A percentile compares a stretch with the other conserved stretches of the same genome.
Conservation (phyloP, 306 rosid genomes). For the Parietaria judaica region DNA sequence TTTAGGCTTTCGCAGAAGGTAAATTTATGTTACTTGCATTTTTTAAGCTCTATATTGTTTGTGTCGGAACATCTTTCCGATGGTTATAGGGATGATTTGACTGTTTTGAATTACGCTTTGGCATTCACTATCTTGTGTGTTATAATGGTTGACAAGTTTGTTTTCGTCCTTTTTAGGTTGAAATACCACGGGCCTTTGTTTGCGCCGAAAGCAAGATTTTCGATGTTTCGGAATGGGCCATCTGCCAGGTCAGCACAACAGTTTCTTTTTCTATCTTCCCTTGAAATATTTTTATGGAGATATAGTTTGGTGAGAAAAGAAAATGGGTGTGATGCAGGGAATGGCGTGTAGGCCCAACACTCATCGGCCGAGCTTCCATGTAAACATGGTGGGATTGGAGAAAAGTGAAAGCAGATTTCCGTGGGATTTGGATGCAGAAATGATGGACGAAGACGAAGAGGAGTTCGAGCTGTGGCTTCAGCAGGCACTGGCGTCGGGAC, state of each 20-base stretch:
- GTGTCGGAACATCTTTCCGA: not conserved
- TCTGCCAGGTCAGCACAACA: slow-evolving; percentile 73
- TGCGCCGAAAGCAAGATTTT: slow-evolving; percentile 97
- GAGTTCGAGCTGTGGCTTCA: slow-evolving; percentile 93
- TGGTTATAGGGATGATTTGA: not conserved
- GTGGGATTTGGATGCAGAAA: slow-evolving; percentile 95
- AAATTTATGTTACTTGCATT: too few species aligned
- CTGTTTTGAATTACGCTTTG: too few species aligned
- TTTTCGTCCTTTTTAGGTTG: slow-evolving; percentile 48
- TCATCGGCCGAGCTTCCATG: slow-evolving; percentile 92
- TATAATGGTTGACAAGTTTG: not conserved
- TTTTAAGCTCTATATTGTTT: not conserved
- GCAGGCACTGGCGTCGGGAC: slow-evolving; percentile 90
- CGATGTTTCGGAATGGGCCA: slow-evolving; percentile 99
- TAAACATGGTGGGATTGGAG: slow-evolving; percentile 97
- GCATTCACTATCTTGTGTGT: too few species aligned
- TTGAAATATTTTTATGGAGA: too few species aligned
- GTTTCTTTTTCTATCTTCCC: not conserved
- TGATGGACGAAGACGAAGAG: slow-evolving; percentile 92
- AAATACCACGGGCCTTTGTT: slow-evolving; percentile 95
- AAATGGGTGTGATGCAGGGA: slow-evolving; percentile 41
- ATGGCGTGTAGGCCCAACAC: slow-evolving; percentile 99
- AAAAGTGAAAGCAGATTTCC: slow-evolving; percentile 83
- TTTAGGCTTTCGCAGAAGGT: not conserved
- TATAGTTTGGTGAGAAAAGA: too few species aligned